Evolutionary conservation across 768 basidiomycete species (phyloP).

Genomic region (Hygrocybe punicea): DNA sequence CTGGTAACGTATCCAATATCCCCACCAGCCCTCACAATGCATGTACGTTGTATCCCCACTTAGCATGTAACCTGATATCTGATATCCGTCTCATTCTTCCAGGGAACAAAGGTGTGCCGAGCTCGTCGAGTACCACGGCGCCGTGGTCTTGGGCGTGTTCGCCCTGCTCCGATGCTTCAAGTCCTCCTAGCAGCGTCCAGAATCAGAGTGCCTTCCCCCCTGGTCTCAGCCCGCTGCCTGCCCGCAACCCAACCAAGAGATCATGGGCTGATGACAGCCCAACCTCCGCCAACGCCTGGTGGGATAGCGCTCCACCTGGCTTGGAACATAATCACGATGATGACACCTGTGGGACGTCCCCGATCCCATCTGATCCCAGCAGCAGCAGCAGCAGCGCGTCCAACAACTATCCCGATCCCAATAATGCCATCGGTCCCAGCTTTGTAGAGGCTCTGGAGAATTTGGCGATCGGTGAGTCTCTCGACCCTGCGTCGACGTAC

Average conservation of each 20-base stretch:
- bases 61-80: background rate
- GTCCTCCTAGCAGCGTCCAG: constrained; percentile 1
- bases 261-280: background rate
- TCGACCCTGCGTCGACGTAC: constrained; percentile 4
- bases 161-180: background rate
- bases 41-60: background rate
- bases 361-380: background rate
- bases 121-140: background rate
- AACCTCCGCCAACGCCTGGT: background rate
- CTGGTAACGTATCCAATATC: background rate
- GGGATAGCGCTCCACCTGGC: background rate
- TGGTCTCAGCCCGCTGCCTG: background rate
- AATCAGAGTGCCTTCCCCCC: background rate
- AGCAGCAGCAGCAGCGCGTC: background rate
- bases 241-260: background rate
- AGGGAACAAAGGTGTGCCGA: background rate
- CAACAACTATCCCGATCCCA: background rate
- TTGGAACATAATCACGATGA: background rate
- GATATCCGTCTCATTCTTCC: background rate
- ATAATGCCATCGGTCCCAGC: background rate
- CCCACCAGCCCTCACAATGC: constrained; percentile 2
- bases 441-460: background rate
- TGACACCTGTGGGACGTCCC: background rate
- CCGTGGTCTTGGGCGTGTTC: background rate
- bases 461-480: background rate